Conservation (phyloP, 2,329 filamentous ascomycete genomes). For the Hypocrella siamensis region DNA sequence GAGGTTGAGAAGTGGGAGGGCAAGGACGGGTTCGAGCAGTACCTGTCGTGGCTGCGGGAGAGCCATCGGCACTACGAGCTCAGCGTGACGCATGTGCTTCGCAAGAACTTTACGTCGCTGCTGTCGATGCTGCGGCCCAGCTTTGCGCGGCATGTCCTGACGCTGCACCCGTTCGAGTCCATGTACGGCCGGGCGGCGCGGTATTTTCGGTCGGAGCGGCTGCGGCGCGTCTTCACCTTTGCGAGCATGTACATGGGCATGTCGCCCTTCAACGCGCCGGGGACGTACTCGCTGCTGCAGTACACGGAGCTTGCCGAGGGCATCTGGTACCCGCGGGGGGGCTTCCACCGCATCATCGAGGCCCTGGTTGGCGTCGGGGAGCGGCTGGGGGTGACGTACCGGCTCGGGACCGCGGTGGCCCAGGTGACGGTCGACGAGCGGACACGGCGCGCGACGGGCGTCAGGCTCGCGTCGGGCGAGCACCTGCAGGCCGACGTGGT, state of each 20-base stretch:
- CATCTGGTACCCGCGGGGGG: slow-evolving; percentile 59
- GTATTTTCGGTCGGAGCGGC: slow-evolving; percentile 41
- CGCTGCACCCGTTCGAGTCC: slow-evolving; percentile 54
- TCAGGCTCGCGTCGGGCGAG: slow-evolving; percentile 41
- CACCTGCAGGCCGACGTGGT: slow-evolving; percentile 48
- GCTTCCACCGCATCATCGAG: slow-evolving; percentile 51
- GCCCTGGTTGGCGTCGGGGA: slow-evolving; percentile 48
- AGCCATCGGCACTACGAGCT: slow-evolving; percentile 56
- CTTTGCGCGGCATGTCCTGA: slow-evolving; percentile 42
- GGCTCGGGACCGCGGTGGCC: slow-evolving; percentile 40
- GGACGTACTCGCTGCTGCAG: background rate
- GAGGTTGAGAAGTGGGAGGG: slow-evolving; percentile 63
- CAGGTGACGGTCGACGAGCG: slow-evolving; percentile 32
- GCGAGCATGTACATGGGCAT: slow-evolving; percentile 1
- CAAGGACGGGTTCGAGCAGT: slow-evolving; percentile 53
- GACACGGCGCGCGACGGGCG: slow-evolving; percentile 25
- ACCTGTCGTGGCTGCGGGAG: slow-evolving; percentile 50
- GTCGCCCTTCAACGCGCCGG: background rate
- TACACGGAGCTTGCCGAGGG: slow-evolving; percentile 31
- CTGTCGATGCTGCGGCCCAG: slow-evolving; percentile 38
- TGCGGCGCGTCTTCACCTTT: background rate
- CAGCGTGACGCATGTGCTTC: slow-evolving; percentile 47
- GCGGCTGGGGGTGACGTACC: slow-evolving; percentile 45
- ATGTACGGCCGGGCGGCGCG: slow-evolving; percentile 49
- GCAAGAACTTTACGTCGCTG: slow-evolving; percentile 49